Conservation (phyloP, 1,284 basidiomycete species). For the Ceratobasidium sp. region DNA sequence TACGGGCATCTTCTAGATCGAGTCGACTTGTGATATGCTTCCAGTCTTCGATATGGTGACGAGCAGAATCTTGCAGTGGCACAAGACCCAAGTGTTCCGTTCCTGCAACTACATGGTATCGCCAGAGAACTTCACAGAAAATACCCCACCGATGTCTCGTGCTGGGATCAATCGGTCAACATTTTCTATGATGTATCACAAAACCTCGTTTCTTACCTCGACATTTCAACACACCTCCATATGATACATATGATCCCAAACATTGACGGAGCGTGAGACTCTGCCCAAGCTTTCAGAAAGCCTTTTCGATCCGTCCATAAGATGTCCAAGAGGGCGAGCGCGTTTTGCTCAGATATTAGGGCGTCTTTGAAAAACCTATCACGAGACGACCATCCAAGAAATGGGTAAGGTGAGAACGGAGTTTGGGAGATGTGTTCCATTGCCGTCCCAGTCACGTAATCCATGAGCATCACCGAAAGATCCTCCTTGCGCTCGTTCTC, state of each 20-base stretch:
- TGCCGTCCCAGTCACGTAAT: no score
- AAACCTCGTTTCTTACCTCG: not conserved
- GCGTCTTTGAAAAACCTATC: not conserved
- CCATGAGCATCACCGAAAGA: no score
- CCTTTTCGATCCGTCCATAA: slow-evolving; percentile 6
- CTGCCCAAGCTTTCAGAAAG: slow-evolving; percentile 10
- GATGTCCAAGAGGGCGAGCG: not conserved
- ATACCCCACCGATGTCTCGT: not conserved
- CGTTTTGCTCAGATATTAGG: not conserved
- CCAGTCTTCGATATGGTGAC: not conserved
- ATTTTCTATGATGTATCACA: not conserved
- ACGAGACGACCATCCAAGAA: not conserved
- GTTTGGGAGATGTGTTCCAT: no score
- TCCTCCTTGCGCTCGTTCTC: no score
- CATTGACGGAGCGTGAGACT: not conserved
- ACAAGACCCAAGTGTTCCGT: not conserved
- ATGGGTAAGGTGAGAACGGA: not conserved
- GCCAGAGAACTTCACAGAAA: not conserved
- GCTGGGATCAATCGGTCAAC: not conserved
- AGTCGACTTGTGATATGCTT: not conserved
- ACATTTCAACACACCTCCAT: slow-evolving; percentile 1
- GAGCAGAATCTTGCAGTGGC: no score
- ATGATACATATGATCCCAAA: not conserved
- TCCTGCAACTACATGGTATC: slow-evolving; percentile 9
- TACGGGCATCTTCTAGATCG: slow-evolving; percentile 16